Evolutionary conservation across 176 grass and related monocot species (phyloP), one percentile per base, ranked within the genome.

Genomic region (Avena sativa): DNA sequence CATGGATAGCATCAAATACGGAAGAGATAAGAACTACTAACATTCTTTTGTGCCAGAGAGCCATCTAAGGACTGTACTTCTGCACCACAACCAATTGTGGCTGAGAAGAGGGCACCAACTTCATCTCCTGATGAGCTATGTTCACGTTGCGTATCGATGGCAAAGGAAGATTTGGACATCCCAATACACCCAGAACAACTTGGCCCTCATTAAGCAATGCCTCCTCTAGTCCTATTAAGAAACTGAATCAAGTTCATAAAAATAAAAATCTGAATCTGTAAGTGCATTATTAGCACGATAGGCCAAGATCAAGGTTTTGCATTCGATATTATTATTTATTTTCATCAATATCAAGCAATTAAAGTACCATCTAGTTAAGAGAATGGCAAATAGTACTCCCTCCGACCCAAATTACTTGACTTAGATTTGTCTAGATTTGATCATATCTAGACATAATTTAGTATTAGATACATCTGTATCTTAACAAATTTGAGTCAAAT

Each of bases 141-240:
- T 82, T 87, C 16, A 83, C 17, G 85, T 89, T 87, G 46, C 47
- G 74, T 91, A 98, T 88, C 36, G 93, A 94, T 80, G 84, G 86
- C 76, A 94, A 82, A 71, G 93, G 92, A 89, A 98, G 93, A 91
- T 98, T 98, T 88, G 96, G 96, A 75, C 96, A 98, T 82, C 88
- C 96, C 82, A 98, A 86, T 58, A 98, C 96, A 79, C 96, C 96
- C 75, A 98, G 63, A 69, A 96, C 93, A 48, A 98, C 93, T 92
- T 91, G 94, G 66, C 96, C 96, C 90, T 96, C 88, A 86, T 98
- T 93, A 94, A 98, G 88, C 66, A 98, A 86, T 77, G 90, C 96
- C 49, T 96, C 50, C 14, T 93, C 96, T 88, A 98, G 94, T 69
- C 96, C 93, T 82, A 93, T 93, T 57, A 98, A 63, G 91, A 98